Base-by-base conservation (phyloP, 2,329 filamentous ascomycete genomes). In the Xylariaceae sp. region DNA sequence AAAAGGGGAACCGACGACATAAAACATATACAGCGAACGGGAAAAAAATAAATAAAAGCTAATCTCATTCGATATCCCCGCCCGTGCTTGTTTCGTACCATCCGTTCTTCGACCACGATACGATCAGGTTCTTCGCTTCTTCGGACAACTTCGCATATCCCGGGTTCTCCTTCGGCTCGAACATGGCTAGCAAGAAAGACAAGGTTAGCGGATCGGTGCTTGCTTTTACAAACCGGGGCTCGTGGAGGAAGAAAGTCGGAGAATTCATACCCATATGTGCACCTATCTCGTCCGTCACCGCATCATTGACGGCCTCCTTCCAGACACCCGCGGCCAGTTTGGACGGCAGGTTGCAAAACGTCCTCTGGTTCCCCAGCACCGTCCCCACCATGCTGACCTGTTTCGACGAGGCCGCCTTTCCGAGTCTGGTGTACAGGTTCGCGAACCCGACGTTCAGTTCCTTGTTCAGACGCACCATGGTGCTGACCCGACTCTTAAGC, bases 351-450 rank as follows among this genome's bases (percentile, higher is more conserved):
- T 88, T 86, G 65, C 89, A 95, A 59, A 97, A 98, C 0, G 90
- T 97, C 51, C 92, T 74, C 46, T 89, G 73, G 35, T 73, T 76
- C 1, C 82, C 81, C 13, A 85, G 61, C 24, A 86, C 73, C 18
- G 71, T 73, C 17, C 73, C 68, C 38, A 75, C 65, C 61, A 81
- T 58, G 54, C 67, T 65, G 44, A 68, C 59, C 64, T 72, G 53
- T 63, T 74, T 69, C 55, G 71, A 54, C 36, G 69, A 61, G 11
- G 84, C 82, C 11, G 77, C 80, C 53, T 75, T 73, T 2, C 88
- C 89, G 17, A 98, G 76, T 18, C 82, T 75, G 4, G 88, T 95
- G 63, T 95, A 96, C 41, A 96, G 71, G 57, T 96, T 92, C 11
- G 80, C 81, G 57, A 89, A 94, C 2, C 85, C 85, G 11, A 96